Base-by-base conservation (phyloP, 2,329 filamentous ascomycete species). In the Sphaerostilbella broomeana region DNA sequence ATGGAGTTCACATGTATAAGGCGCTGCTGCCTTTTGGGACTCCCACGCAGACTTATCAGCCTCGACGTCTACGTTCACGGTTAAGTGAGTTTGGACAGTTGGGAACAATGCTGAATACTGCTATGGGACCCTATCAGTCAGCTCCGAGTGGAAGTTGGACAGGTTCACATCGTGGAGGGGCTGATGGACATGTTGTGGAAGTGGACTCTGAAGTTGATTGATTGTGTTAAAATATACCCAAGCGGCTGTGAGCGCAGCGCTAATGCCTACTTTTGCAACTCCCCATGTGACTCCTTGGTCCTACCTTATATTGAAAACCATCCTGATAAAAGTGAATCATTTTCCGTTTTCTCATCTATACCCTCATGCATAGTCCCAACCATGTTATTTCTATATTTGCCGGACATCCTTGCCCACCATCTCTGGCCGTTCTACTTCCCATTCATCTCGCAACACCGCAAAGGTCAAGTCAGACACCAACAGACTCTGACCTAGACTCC, bases 351-450 rank as follows among this genome's bases (percentile, higher is more conserved):
- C 12, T 18, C 25, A 33, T 37, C 34, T 33, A 42, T 37, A 20
- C 13, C 28, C 27, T 21, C 26, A 35, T 21, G n/a, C 15, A 17
- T 33, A 12, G n/a, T n/a, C 31, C 36, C 13, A 15, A 26, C 4
- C 12, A 13, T 7, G n/a, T 15, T 13, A 19, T 32, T 25, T 32
- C 48, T 74, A 92, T 57, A 95, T 87, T 63, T 92, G 86, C 57
- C 81, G 79, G 34, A 89, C 81, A 48, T 94, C 86, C 63, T 90
- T 90, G 35, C 88, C 92, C 44, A 77, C 81, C 74, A 92, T 83
- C 52, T 95, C 90, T 0, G 92, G 92, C 48, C 90, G 70, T 56
- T 95, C 87, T 5, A 86, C 76, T 61, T 98, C 92, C 81, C 88
- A 88, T 61, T 98, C 92, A 53, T 98, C 92, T 43, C 92, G 71